Evolutionary conservation across 176 grass and related monocot genomes (phyloP), one percentile per base, ranked within the genome.

Genomic region (Raddia guianensis): DNA sequence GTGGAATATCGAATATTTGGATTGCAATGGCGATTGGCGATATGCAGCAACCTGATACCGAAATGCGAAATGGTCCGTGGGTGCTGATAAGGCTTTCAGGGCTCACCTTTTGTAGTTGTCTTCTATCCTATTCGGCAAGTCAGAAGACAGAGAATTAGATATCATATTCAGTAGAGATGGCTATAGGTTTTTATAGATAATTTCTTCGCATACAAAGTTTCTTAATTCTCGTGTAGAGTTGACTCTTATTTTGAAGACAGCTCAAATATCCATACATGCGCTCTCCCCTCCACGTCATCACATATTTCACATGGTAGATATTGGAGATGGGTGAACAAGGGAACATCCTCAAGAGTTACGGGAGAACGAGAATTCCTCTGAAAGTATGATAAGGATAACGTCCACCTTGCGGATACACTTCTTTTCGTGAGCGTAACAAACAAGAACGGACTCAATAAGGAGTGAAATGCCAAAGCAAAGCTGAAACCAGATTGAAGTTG

Each of bases 1-100:
- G 79, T 83, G 68, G 79, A 78, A 59, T 77, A 73, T 86, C 78
- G 88, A 90, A 86, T 86, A 86, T 83, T 74, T 79, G 67, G 82
- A 83, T 52, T 52, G 68, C 74, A 62, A 78, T 63, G 64, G 20
- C 33, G 5, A 40, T 40, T 63, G 64, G 20, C n/a, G 5, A 62
- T 3, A n/a, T 58, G 82, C 77, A 58, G 63, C 66, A 70, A 55
- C 66, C 42, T 72, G 81, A 85, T 71, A 63, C 77, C 43, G 65
- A 85, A 43, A 72, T 60, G 77, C 43, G 65, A 85, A 43, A 72
- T 60, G 77, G 78, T 55, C 45, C 53, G 52, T 46, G 53, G 51
- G 20, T 72, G 32, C 60, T 4, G 88, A 82, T 90, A 90, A 68
- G 83, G 83, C 74, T 65, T 47, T 58, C 47, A 50, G 8, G 81